phyloP scores from a whole-genome alignment of 202 grass and related monocot species.

The Setaria italica region DNA sequence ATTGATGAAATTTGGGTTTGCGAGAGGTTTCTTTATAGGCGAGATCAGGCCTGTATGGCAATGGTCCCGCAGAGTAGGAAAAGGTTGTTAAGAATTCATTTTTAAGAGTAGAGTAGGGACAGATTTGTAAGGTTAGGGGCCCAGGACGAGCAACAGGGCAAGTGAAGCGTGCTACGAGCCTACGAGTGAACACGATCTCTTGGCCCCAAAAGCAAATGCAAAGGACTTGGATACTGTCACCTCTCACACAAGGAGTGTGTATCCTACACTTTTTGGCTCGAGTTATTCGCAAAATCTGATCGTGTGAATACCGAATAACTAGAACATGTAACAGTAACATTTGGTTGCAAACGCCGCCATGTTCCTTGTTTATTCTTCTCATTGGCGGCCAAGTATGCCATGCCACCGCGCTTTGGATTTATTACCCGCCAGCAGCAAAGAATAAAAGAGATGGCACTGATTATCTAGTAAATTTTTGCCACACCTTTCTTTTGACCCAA shows the following conservation, averaged over 20 bases:
- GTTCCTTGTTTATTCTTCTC: conserved; percentile 30
- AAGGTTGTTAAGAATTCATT: conserved; percentile 25
- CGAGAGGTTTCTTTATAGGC: conserved; percentile 29
- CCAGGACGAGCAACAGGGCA: not conserved
- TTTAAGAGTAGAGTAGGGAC: conserved; percentile 15
- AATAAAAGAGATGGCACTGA: not conserved
- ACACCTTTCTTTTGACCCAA: conserved; percentile 24
- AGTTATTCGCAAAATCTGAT: not conserved
- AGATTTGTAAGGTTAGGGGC: not conserved
- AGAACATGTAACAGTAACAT: not conserved
- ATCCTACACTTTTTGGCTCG: not conserved
- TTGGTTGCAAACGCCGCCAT: not conserved
- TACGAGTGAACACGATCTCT: conserved; percentile 10
- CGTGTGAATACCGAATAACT: not conserved
- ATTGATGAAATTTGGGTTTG: not conserved
- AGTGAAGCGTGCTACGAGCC: not conserved
- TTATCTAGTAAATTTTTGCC: not conserved
- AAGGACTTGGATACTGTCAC: not conserved
- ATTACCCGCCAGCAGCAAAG: conserved; percentile 14
- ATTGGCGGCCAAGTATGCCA: not conserved
- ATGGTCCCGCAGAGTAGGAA: conserved; percentile 1
- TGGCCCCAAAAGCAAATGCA: conserved; percentile 1
- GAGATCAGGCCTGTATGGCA: not conserved
- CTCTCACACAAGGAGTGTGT: not conserved
- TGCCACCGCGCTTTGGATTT: conserved; percentile 26